These are phyloP conservation scores for Angomonas deanei DNA, from an alignment of 208 protist genomes.

Conservation along the genomic window DNA sequence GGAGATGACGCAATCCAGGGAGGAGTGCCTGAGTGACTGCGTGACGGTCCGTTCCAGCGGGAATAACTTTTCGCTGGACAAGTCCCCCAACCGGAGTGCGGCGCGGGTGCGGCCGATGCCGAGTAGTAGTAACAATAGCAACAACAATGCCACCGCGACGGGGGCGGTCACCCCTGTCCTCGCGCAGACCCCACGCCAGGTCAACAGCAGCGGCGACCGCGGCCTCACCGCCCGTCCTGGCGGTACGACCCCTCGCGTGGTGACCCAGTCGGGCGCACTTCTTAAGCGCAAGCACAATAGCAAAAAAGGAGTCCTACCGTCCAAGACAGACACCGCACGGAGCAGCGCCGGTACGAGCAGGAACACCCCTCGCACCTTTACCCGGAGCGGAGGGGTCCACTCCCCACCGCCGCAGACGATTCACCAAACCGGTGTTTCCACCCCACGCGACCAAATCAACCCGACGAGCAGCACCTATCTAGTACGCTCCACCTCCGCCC, in stretches of 20 bases:
- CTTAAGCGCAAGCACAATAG: neutral
- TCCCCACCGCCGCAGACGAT: neutral
- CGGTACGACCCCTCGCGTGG: neutral
- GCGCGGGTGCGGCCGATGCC: too few species aligned
- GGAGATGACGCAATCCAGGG: neutral
- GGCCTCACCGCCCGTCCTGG: too few species aligned
- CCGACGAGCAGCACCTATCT: neutral
- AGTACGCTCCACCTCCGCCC: neutral
- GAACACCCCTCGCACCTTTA: neutral
- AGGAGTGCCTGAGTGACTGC: neutral
- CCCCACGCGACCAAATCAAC: neutral
- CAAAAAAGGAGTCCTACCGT: neutral
- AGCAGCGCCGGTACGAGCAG: neutral
- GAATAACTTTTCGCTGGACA: too few species aligned
- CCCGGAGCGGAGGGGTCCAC: neutral
- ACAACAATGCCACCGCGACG: constrained; percentile 5
- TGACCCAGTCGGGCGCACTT: neutral
- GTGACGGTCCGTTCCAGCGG: constrained; percentile 1
- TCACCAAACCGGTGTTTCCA: too few species aligned
- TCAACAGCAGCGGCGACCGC: too few species aligned
- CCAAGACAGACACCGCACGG: neutral
- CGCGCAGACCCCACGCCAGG: neutral
- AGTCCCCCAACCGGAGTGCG: too few species aligned
- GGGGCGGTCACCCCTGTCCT: constrained; percentile 1
- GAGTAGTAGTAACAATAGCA: too few species aligned